Conservation (phyloP, 2,329 filamentous ascomycete species). For the Cylindrodendrum hubeiense region DNA sequence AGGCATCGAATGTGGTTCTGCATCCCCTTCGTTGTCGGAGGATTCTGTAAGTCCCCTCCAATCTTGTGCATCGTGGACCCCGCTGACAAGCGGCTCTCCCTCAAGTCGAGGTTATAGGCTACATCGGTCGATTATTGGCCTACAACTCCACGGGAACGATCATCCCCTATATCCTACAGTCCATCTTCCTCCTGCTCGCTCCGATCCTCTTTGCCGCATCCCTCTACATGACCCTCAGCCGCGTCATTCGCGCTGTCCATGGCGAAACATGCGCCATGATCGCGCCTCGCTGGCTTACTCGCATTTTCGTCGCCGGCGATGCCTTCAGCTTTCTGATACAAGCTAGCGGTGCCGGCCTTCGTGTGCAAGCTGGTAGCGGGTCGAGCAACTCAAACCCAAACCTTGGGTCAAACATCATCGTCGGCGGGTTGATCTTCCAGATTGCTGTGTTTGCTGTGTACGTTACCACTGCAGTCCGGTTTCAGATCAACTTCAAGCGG, state of each 20-base stretch:
- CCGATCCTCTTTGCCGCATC: constrained; percentile 60
- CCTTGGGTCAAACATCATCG: constrained; percentile 60
- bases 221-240: constrained; percentile 59
- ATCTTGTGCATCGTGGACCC: background rate
- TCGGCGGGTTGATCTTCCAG: constrained; percentile 68
- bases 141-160: constrained; percentile 51
- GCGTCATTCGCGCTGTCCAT: constrained; percentile 49
- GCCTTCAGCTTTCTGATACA: constrained; percentile 47
- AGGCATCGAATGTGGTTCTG: constrained; percentile 63
- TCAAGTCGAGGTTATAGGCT: constrained; percentile 53
- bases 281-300: constrained; percentile 42
- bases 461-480: constrained; percentile 57
- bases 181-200: constrained; percentile 56
- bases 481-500: constrained; percentile 50
- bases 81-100: background rate
- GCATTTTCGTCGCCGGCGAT: constrained; percentile 49
- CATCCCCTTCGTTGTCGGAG: constrained; percentile 59
- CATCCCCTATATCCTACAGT: constrained; percentile 54
- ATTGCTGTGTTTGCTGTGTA: constrained; percentile 67
- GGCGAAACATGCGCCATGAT: constrained; percentile 40
- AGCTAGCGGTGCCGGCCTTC: constrained; percentile 45
- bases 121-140: constrained; percentile 50
- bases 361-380: constrained; percentile 40
- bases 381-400: constrained; percentile 37
- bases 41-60: constrained; percentile 53